phyloP scores from a whole-genome alignment of 805 yeast species.

The Dipodascus albidus region DNA sequence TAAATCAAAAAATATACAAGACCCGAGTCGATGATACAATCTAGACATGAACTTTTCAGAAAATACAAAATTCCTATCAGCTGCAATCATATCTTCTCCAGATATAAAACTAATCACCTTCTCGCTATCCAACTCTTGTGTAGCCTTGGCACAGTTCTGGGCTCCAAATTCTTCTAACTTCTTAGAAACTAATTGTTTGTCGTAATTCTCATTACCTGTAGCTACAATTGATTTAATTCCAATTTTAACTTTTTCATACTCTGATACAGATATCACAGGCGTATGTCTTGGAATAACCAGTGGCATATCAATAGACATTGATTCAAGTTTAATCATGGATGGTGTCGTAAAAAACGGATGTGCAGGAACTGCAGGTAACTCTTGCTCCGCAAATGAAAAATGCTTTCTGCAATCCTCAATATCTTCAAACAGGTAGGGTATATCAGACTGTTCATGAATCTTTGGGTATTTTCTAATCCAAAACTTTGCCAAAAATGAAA shows the following conservation, averaged over 20 bases:
- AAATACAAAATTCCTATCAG: slow-evolving; percentile 43
- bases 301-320: slow-evolving; percentile 34
- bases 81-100: slow-evolving; percentile 22
- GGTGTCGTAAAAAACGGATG: slow-evolving; percentile 39
- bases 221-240: slow-evolving; percentile 41
- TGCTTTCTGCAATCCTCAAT: slow-evolving; percentile 36
- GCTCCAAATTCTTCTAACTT: slow-evolving; percentile 38
- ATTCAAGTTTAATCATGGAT: slow-evolving; percentile 66
- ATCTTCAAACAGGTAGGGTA: slow-evolving; percentile 11
- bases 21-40: slow-evolving; percentile 30
- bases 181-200: slow-evolving; percentile 33
- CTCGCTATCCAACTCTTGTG: slow-evolving; percentile 36
- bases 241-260: slow-evolving; percentile 9
- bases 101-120: slow-evolving; percentile 29
- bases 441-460: slow-evolving; percentile 15
- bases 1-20: slow-evolving; percentile 32
- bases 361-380: slow-evolving; percentile 15
- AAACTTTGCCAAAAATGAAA: slow-evolving; percentile 40
- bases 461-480: slow-evolving; percentile 51
- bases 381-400: slow-evolving; percentile 30
- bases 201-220: slow-evolving; percentile 38
- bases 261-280: slow-evolving; percentile 3
- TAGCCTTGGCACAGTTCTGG: slow-evolving; percentile 37
- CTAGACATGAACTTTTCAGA: slow-evolving; percentile 40
- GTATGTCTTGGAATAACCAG: slow-evolving; percentile 20